These are phyloP conservation scores for Pinus tabuliformis DNA, from an alignment of 75 land plant species.

Conservation along the genomic window DNA sequence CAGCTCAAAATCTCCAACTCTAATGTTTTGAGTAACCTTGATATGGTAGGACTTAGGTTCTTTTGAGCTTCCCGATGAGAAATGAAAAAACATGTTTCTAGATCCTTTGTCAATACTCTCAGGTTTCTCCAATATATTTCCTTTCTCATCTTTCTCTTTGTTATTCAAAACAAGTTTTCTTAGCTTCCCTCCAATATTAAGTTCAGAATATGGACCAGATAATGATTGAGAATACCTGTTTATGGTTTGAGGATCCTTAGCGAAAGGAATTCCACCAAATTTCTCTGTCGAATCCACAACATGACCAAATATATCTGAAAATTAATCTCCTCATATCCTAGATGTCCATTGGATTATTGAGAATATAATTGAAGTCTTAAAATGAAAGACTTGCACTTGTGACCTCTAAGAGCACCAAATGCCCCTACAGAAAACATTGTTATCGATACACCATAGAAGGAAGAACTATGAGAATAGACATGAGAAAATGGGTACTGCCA, in stretches of 20 bases:
- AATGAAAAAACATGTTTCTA: not conserved
- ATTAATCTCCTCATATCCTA: slow-evolving; percentile 46
- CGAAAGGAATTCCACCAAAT: slow-evolving; percentile 8
- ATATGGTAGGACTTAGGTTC: too few relatives aligned
- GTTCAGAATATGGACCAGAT: slow-evolving; percentile 62
- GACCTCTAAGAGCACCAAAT: too few relatives aligned
- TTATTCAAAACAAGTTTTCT: slow-evolving; percentile 50
- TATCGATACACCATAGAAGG: too few relatives aligned
- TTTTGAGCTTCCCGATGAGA: not conserved
- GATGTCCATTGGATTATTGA: not conserved
- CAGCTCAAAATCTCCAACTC: slow-evolving; percentile 83
- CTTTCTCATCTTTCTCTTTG: not conserved
- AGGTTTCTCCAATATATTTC: too few relatives aligned
- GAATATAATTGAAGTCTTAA: not conserved
- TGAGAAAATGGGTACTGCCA: too few relatives aligned
- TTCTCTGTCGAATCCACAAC: slow-evolving; percentile 14
- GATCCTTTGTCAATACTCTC: slow-evolving; percentile 19
- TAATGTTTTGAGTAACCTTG: slow-evolving; percentile 18
- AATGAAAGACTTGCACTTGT: not conserved
- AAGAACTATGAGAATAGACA: too few relatives aligned
- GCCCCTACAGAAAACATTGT: too few relatives aligned
- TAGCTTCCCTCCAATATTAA: slow-evolving; percentile 34
- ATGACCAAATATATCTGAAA: slow-evolving; percentile 76
- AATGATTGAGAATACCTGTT: slow-evolving; percentile 72
- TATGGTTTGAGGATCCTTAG: slow-evolving; percentile 51